Evolutionary conservation across 495 filamentous ascomycete genomes (phyloP), one percentile per base, ranked within the genome.

Genomic region (Clavariopsis aquatica): DNA sequence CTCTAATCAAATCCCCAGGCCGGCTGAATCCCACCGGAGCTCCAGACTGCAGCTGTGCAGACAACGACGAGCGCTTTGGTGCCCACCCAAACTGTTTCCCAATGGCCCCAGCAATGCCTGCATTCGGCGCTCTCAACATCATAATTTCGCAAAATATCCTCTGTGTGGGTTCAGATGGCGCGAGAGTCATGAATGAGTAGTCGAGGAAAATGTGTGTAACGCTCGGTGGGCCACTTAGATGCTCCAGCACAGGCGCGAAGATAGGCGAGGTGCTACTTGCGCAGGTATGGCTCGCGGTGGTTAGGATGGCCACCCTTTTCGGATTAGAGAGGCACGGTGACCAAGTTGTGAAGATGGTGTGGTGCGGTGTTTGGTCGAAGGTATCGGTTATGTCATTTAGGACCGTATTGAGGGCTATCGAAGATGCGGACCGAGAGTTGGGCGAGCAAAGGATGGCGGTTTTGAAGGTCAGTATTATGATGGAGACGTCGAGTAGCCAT

Each of bases 71-170:
- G 15, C 52, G 57, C 26, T 62, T 62, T 1, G 64, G 64, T 20
- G 57, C 58, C 64, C 64, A 67, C 28, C 64, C 64, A 38, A 67
- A 67, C 1, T 49, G 27, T 47, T 67, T 67, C 9, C 64, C 64
- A 41, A 67, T 67, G 1, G 43, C 64, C 52, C 64, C 31, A 10
- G 57, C 64, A 26, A 67, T 38, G 23, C 43, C 29, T 7, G 64
- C 27, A 20, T 51, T 53, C n/a, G 64, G 57, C 10, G 64, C 64
- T 1, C 26, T 1, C 1, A 67, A 17, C 20, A 58, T n/a, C 24
- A 67, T 51, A 49, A 62, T 51, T 19, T 62, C 59, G 43, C 38
- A 62, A 13, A 58, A n/a, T 17, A 62, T 62, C 9, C 41, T 22
- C 9, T 34, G 26, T 7, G 52, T 46, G 22, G 58, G 52, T 9